phyloP scores from a whole-genome alignment of 805 yeast species.

The Sugiyamaella marilandica region DNA sequence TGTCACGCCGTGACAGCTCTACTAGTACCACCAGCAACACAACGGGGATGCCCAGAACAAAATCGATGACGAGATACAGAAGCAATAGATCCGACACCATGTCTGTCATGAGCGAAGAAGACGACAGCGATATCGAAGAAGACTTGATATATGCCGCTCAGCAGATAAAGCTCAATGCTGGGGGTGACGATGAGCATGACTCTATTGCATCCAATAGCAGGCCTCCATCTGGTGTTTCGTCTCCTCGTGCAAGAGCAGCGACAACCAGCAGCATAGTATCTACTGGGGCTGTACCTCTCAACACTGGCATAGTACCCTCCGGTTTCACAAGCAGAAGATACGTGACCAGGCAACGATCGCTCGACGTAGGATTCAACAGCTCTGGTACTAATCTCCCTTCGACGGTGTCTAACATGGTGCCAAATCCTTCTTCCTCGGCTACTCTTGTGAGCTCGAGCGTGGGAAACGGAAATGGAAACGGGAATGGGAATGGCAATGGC shows the following conservation, averaged over 20 bases:
- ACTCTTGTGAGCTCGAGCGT: conserved; percentile 3
- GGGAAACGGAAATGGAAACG: background rate
- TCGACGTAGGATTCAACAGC: conserved; percentile 10
- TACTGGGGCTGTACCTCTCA: background rate
- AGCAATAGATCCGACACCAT: conserved; percentile 12
- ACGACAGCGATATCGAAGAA: conserved; percentile 39
- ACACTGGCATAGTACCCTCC: background rate
- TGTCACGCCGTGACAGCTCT: background rate
- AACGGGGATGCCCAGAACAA: background rate
- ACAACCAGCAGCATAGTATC: conserved; percentile 5
- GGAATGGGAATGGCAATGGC: too few species aligned
- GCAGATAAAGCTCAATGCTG: conserved; percentile 28
- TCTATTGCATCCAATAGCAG: conserved; percentile 7
- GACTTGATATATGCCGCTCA: conserved; percentile 35
- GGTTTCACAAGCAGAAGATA: background rate
- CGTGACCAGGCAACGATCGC: conserved; percentile 12
- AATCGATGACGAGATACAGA: background rate
- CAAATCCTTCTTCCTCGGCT: background rate
- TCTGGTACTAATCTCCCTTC: background rate
- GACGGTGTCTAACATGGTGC: background rate
- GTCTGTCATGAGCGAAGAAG: conserved; percentile 38
- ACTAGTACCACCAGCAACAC: background rate
- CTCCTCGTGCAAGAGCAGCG: conserved; percentile 16
- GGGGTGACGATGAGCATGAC: conserved; percentile 7
- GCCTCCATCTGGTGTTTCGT: conserved; percentile 13